Conservation (phyloP, 1,139 yeast species). For the Protomyces gravidus region DNA sequence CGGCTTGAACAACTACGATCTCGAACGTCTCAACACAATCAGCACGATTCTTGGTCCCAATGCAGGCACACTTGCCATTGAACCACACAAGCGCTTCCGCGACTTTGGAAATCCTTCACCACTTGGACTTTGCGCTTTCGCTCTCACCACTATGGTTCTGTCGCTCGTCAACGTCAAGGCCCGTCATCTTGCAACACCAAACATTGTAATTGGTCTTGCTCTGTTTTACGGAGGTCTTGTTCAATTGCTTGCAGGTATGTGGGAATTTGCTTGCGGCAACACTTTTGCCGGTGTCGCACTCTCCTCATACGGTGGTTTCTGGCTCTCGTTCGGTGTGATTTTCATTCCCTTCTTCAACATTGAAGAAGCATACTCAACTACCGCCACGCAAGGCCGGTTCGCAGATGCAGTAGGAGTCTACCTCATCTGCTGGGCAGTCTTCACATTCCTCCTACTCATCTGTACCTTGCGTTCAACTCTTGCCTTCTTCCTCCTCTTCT, state of each 20-base stretch:
- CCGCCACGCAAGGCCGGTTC: slow-evolving; percentile 42
- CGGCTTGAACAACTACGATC: slow-evolving; percentile 4
- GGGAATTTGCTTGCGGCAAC: slow-evolving; percentile 66
- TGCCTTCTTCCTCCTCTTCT: slow-evolving; percentile 65
- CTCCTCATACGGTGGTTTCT: slow-evolving; percentile 78
- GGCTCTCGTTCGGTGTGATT: slow-evolving; percentile 76
- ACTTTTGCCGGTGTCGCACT: slow-evolving; percentile 89
- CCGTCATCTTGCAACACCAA: slow-evolving; percentile 53
- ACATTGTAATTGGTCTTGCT: slow-evolving; percentile 67
- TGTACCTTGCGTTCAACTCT: slow-evolving; percentile 76
- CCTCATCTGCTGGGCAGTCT: slow-evolving; percentile 73
- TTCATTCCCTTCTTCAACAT: slow-evolving; percentile 72
- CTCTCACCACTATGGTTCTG: slow-evolving; percentile 76
- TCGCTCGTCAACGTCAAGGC: slow-evolving; percentile 62
- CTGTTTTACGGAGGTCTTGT: slow-evolving; percentile 82
- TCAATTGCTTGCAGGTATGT: slow-evolving; percentile 63
- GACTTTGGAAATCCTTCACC: slow-evolving; percentile 87
- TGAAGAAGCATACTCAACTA: slow-evolving; percentile 49
- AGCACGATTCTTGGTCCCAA: slow-evolving; percentile 29
- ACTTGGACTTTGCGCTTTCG: slow-evolving; percentile 76
- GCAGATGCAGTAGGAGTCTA: slow-evolving; percentile 66
- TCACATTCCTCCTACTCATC: slow-evolving; percentile 62
- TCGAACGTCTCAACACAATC: slow-evolving; percentile 23
- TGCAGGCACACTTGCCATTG: slow-evolving; percentile 41
- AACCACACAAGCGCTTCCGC: slow-evolving; percentile 49